A percentile compares a stretch with the other conserved stretches of the same genome.
Evolutionary conservation across 257 asterid species (phyloP).

Genomic region (Nicotiana otophora): DNA sequence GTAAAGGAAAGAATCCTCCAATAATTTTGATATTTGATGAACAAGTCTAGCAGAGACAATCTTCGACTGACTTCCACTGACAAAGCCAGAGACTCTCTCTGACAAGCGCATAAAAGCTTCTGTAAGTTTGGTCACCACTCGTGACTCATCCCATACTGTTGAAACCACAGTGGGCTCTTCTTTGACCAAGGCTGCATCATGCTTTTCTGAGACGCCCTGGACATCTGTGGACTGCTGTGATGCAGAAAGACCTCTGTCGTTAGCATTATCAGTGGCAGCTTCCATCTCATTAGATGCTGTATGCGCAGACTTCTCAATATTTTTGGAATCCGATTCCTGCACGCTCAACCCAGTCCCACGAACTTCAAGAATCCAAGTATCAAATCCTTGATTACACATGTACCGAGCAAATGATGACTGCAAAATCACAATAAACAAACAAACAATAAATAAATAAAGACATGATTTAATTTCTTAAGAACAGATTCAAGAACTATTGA

Average conservation of each 20-base stretch:
- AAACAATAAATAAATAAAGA: not conserved
- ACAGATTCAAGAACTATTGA: not conserved
- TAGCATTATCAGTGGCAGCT: slow-evolving; percentile 42
- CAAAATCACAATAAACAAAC: slow-evolving; percentile 16
- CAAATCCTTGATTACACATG: slow-evolving; percentile 98
- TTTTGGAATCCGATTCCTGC: slow-evolving; percentile 42
- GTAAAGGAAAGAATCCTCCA: slow-evolving; percentile 62
- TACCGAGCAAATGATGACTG: slow-evolving; percentile 97
- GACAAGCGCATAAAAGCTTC: slow-evolving; percentile 67
- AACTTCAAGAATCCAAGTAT: slow-evolving; percentile 94
- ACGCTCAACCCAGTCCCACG: slow-evolving; percentile 94
- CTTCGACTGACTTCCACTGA: slow-evolving; percentile 66
- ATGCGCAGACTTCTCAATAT: slow-evolving; percentile 58
- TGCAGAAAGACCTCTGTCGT: slow-evolving; percentile 31
- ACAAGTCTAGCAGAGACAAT: slow-evolving; percentile 64
- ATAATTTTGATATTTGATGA: slow-evolving; percentile 62
- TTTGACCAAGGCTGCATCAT: slow-evolving; percentile 29
- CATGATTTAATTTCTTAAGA: not conserved
- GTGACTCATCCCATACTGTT: slow-evolving; percentile 65
- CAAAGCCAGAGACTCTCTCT: slow-evolving; percentile 79
- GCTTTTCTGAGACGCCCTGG: slow-evolving; percentile 26
- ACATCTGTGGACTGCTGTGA: slow-evolving; percentile 30
- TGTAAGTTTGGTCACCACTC: slow-evolving; percentile 56
- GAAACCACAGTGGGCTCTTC: slow-evolving; percentile 41
- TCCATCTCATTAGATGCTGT: slow-evolving; percentile 52